Conservation (phyloP, 129 eudicot genomes). For the Silybum marianum region DNA sequence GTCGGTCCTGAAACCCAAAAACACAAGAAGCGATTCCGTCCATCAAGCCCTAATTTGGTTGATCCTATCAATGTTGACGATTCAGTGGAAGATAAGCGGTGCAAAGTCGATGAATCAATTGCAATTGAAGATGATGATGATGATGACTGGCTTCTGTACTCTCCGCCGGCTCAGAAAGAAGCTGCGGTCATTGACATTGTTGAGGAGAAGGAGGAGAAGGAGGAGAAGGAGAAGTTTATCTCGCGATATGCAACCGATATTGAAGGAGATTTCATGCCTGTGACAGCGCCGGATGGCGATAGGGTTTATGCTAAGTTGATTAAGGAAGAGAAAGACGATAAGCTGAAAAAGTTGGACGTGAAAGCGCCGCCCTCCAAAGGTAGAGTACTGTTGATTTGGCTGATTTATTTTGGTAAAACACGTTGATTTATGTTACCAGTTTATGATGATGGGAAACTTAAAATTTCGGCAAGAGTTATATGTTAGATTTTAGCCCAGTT, state of each 20-base stretch:
- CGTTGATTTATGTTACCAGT: neutral
- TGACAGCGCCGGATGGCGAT: slow-evolving; percentile 81
- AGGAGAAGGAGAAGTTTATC: slow-evolving; percentile 53
- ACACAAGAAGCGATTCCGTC: slow-evolving; percentile 55
- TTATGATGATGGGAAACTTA: neutral
- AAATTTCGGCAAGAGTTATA: neutral
- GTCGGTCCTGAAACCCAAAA: slow-evolving; percentile 15
- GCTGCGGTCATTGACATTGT: slow-evolving; percentile 6
- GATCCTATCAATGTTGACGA: neutral
- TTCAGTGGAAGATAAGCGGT: slow-evolving; percentile 39
- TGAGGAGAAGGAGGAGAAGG: slow-evolving; percentile 48
- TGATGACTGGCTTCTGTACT: slow-evolving; percentile 57
- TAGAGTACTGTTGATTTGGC: slow-evolving; percentile 22
- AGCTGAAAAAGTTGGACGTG: slow-evolving; percentile 42
- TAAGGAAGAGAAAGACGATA: slow-evolving; percentile 32
- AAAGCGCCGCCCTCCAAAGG: slow-evolving; percentile 47
- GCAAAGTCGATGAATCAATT: slow-evolving; percentile 22
- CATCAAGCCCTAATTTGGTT: slow-evolving; percentile 16
- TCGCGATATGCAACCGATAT: slow-evolving; percentile 67
- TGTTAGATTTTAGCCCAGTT: neutral
- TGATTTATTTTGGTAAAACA: neutral
- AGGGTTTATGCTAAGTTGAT: slow-evolving; percentile 85
- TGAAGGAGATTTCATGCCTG: slow-evolving; percentile 88
- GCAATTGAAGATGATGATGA: slow-evolving; percentile 22
- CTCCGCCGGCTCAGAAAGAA: slow-evolving; percentile 34